Conservation (phyloP, 108 stramenopile species). For the Nannochloropsis salina region DNA sequence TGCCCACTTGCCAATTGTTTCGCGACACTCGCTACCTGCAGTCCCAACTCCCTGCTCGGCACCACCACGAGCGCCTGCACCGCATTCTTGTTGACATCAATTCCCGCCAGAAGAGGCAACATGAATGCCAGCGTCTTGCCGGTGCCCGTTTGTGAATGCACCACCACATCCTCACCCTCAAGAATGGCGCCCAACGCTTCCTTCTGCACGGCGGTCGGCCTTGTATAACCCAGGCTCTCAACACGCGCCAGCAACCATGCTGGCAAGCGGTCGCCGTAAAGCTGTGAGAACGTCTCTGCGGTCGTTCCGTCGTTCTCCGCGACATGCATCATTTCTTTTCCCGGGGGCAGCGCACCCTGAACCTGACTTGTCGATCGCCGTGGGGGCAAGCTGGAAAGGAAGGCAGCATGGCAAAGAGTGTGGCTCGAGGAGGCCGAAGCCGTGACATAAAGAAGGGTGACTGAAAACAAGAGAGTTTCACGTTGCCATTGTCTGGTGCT, state of each 20-base stretch:
- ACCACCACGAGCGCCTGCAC: conserved; percentile 78
- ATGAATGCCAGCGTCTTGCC: conserved; percentile 57
- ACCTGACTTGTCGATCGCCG: too few relatives aligned
- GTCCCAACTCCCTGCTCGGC: conserved; percentile 79
- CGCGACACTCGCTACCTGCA: conserved; percentile 56
- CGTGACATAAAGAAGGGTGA: too few relatives aligned
- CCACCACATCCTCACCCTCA: conserved; percentile 38
- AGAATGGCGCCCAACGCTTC: conserved; percentile 37
- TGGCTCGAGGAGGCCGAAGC: too few relatives aligned
- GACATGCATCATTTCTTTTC: background rate
- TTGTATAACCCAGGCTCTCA: conserved; percentile 31
- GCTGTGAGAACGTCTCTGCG: conserved; percentile 29
- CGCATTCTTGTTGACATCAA: conserved; percentile 38
- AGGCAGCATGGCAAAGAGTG: too few relatives aligned
- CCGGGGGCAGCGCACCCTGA: background rate
- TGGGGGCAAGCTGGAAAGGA: too few relatives aligned
- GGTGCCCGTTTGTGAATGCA: conserved; percentile 54
- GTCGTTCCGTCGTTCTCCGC: background rate
- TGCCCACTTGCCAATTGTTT: background rate
- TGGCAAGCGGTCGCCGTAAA: conserved; percentile 31
- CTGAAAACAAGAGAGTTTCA: too few relatives aligned
- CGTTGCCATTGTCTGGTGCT: too few relatives aligned
- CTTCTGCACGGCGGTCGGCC: conserved; percentile 41
- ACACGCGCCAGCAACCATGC: conserved; percentile 34
- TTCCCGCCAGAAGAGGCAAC: conserved; percentile 39